phyloP scores from a whole-genome alignment of 768 basidiomycete genomes.

The Rubroboletus satanas region DNA sequence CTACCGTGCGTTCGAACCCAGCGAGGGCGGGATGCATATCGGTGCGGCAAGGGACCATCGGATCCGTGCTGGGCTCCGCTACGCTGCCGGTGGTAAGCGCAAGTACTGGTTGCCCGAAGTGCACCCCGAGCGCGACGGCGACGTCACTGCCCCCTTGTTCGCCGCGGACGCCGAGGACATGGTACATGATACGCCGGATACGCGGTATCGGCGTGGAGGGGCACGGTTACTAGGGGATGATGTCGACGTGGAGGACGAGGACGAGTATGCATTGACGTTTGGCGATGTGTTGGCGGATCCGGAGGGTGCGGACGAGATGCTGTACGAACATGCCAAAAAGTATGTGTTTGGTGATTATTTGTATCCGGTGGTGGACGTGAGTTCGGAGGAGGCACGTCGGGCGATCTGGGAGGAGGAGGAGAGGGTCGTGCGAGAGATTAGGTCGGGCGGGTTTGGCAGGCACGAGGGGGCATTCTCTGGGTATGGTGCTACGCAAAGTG shows the following conservation, averaged over 20 bases:
- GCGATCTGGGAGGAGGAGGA: constrained; percentile 31
- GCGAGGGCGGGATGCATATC: constrained; percentile 88
- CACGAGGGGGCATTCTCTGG: constrained; percentile 1
- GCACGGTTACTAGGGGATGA: constrained; percentile 21
- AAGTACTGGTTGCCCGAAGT: constrained; percentile 95
- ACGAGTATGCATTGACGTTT: constrained; percentile 33
- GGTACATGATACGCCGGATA: constrained; percentile 61
- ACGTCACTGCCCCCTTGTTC: constrained; percentile 74
- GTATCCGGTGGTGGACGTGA: constrained; percentile 87
- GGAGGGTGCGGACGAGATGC: constrained; percentile 67
- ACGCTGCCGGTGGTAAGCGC: constrained; percentile 80
- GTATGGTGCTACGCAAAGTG: constrained; percentile 29
- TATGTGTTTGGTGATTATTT: constrained; percentile 90
- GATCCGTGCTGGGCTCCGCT: constrained; percentile 88
- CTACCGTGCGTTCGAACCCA: constrained; percentile 95
- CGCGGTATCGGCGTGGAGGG: constrained; percentile 32
- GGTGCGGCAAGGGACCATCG: constrained; percentile 82
- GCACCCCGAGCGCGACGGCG: constrained; percentile 38
- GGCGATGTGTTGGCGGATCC: constrained; percentile 36
- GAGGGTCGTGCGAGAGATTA: constrained; percentile 27
- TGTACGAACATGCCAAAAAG: constrained; percentile 71
- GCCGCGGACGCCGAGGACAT: constrained; percentile 57
- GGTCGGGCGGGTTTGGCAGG: constrained; percentile 5
- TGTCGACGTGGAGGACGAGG: constrained; percentile 34
- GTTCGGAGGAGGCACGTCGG: constrained; percentile 43